Conservation (phyloP, 176 grass and related monocot species). For the Pontederia paniculata region DNA sequence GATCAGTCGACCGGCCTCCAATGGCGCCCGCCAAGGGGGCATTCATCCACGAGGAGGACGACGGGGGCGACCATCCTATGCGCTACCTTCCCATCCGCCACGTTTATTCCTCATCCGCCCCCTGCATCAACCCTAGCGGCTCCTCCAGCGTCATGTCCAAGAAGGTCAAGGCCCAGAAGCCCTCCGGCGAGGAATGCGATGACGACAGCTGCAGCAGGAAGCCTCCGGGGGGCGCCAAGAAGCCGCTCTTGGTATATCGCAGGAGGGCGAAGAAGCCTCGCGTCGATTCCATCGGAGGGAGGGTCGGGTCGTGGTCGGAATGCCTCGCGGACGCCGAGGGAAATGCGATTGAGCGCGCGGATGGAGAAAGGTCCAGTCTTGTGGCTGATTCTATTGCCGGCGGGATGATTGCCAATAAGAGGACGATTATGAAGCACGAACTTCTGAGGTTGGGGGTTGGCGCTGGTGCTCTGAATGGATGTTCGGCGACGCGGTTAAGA, state of each 20-base stretch:
- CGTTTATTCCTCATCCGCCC: slow-evolving; percentile 57
- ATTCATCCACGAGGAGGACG: slow-evolving; percentile 40
- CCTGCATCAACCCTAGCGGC: slow-evolving; percentile 26
- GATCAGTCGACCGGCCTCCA: not conserved
- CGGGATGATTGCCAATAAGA: slow-evolving; percentile 3
- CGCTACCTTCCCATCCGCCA: slow-evolving; percentile 65
- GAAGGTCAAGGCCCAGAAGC: slow-evolving; percentile 27
- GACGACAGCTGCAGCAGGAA: not conserved
- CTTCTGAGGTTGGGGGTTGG: slow-evolving; percentile 28
- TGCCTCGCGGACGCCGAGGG: too few species aligned
- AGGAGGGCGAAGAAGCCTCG: slow-evolving; percentile 14
- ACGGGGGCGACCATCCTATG: slow-evolving; percentile 27
- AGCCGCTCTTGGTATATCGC: slow-evolving; percentile 20
- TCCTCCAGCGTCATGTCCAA: slow-evolving; percentile 15
- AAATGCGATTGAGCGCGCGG: not conserved
- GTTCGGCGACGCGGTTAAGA: slow-evolving; percentile 14
- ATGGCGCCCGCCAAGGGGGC: slow-evolving; percentile 62
- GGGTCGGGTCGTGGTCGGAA: not conserved
- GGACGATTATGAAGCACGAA: slow-evolving; percentile 23
- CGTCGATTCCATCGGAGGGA: not conserved
- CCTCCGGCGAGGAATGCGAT: not conserved
- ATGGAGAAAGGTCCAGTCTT: not conserved
- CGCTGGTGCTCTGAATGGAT: slow-evolving; percentile 23
- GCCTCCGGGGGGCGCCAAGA: not conserved
- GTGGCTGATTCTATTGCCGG: slow-evolving; percentile 2